phyloP scores from a whole-genome alignment of 2,329 filamentous ascomycete species.

The Colletotrichum neosansevieriae region DNA sequence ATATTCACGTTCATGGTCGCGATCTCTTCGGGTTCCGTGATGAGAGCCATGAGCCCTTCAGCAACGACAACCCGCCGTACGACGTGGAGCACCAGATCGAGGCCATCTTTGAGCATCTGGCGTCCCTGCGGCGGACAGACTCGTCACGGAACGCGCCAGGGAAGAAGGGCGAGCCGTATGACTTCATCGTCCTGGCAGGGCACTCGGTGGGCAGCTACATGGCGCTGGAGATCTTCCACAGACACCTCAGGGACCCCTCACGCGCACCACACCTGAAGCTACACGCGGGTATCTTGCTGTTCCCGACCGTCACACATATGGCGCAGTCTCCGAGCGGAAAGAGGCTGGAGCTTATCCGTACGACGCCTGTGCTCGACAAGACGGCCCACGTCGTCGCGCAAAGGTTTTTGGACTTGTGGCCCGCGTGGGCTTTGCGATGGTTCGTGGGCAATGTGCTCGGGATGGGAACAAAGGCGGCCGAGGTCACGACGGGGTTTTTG shows the following conservation, averaged over 20 bases:
- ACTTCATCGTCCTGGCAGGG: slow-evolving; percentile 75
- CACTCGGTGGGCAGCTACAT: slow-evolving; percentile 83
- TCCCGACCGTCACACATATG: slow-evolving; percentile 81
- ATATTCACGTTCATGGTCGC: slow-evolving; percentile 68
- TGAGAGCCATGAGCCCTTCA: slow-evolving; percentile 61
- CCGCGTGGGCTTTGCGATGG: slow-evolving; percentile 54
- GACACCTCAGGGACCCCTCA: slow-evolving; percentile 58
- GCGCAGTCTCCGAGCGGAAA: slow-evolving; percentile 70
- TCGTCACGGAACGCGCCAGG: slow-evolving; percentile 44
- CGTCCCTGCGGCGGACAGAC: slow-evolving; percentile 45
- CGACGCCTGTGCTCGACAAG: slow-evolving; percentile 55
- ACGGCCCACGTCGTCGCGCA: slow-evolving; percentile 56
- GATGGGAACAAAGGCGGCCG: slow-evolving; percentile 62
- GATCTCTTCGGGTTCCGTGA: slow-evolving; percentile 71
- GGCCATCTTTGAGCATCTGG: slow-evolving; percentile 54
- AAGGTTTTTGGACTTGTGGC: slow-evolving; percentile 56
- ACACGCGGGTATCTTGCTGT: slow-evolving; percentile 72
- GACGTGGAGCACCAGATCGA: slow-evolving; percentile 67
- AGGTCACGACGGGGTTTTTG: slow-evolving; percentile 65
- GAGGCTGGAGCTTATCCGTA: slow-evolving; percentile 59
- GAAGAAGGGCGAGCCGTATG: slow-evolving; percentile 56
- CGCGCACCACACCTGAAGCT: slow-evolving; percentile 56
- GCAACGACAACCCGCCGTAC: slow-evolving; percentile 56
- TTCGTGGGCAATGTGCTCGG: slow-evolving; percentile 58
- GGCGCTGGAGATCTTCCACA: slow-evolving; percentile 73